Percentiles rank a stretch among this genome's conserved stretches.
phyloP scores from a whole-genome alignment of 495 filamentous ascomycete species.

The Aspergillus saccharolyticus region DNA sequence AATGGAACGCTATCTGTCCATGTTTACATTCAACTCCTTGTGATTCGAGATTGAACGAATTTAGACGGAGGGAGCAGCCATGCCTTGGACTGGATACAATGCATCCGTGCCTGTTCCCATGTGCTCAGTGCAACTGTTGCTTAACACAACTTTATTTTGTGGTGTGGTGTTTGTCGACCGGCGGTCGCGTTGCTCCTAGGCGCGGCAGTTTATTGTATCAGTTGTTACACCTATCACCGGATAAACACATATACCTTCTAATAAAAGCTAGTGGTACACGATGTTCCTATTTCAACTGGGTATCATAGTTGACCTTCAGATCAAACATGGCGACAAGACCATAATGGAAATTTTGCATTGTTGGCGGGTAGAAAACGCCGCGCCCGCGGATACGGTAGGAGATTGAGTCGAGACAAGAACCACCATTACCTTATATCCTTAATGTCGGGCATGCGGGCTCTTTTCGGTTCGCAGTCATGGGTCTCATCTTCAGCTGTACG shows the following conservation, averaged over 20 bases:
- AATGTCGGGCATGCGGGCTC: conserved; percentile 23
- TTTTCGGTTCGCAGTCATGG: conserved; percentile 28
- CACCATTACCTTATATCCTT: neutral
- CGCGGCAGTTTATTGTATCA: neutral
- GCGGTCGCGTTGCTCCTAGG: neutral
- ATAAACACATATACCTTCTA: neutral
- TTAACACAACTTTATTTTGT: too few relatives aligned
- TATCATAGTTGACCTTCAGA: neutral
- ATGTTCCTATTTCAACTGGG: neutral
- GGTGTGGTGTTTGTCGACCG: too few relatives aligned
- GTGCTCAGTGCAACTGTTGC: too few relatives aligned
- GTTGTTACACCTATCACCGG: neutral
- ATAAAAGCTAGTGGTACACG: neutral
- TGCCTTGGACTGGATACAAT: too few relatives aligned
- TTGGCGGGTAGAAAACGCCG: neutral
- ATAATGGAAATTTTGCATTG: neutral
- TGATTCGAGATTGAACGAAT: neutral
- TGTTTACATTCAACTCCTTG: conserved; percentile 22
- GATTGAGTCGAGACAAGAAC: neutral
- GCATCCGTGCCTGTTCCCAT: too few relatives aligned
- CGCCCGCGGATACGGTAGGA: neutral
- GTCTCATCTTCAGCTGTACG: conserved; percentile 25
- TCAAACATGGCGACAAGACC: neutral
- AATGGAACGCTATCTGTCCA: conserved; percentile 26
- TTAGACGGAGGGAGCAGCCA: neutral